These are phyloP conservation scores for Colletotrichum chrysophilum DNA, from an alignment of 2,329 filamentous ascomycete species.

Conservation along the genomic window DNA sequence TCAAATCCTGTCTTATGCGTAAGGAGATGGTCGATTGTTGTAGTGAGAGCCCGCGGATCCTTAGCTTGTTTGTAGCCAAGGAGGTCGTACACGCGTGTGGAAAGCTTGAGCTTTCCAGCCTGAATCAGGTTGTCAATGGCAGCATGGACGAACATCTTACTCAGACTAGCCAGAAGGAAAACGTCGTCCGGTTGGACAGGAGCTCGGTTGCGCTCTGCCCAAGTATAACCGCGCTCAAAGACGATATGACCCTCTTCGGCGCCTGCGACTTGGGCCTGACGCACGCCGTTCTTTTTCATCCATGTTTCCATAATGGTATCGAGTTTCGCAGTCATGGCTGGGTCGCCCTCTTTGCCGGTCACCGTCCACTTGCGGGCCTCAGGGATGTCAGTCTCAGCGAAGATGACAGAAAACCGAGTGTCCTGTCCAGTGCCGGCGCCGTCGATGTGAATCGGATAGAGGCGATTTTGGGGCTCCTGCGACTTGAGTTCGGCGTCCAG, in stretches of 20 bases:
- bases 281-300: conserved; percentile 20
- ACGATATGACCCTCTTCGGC: conserved; percentile 1
- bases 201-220: conserved; percentile 17
- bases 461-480: neutral
- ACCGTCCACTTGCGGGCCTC: conserved; percentile 11
- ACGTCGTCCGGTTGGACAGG: conserved; percentile 10
- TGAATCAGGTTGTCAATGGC: conserved; percentile 15
- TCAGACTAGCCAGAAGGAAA: conserved; percentile 22
- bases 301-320: conserved; percentile 5
- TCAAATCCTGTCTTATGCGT: conserved; percentile 11
- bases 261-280: conserved; percentile 21
- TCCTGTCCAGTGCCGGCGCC: conserved; percentile 4
- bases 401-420: conserved; percentile 13
- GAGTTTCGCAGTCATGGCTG: neutral
- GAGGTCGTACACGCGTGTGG: neutral
- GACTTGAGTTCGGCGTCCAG: neutral
- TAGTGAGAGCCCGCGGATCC: conserved; percentile 1
- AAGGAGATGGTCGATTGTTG: conserved; percentile 17
- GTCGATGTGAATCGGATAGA: conserved; percentile 17
- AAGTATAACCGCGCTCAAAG: conserved; percentile 19
- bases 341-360: neutral
- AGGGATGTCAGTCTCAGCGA: conserved; percentile 12
- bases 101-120: neutral
- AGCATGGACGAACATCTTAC: conserved; percentile 23
- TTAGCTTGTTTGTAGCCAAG: conserved; percentile 8